Evolutionary conservation across 768 basidiomycete genomes (phyloP), one percentile per base, ranked within the genome.

Genomic region (Paxillus involutus): DNA sequence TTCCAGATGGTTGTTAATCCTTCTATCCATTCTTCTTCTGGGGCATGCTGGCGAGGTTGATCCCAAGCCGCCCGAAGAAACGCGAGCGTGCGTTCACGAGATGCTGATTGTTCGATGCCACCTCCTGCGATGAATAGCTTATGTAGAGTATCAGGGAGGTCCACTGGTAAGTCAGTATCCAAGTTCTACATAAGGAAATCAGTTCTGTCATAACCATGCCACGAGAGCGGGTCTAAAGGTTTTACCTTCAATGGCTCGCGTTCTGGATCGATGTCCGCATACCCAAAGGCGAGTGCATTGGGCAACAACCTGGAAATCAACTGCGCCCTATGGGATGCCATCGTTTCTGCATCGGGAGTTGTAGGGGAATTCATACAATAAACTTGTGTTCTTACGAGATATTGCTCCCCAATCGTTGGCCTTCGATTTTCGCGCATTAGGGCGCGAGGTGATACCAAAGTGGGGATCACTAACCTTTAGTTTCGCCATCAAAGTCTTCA

Each of bases 401-500:
- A 85, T 70, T 0, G 84, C 73, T 14, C 82, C 81, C 84, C 85
- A 86, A 55, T 86, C 85, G 35, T 84, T 84, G 2, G 80, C 77
- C 84, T 84, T 52, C 9, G 44, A 44, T 2, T 2, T 44, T 19
- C 16, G 11, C 8, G 6, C 40, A 19, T 51, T n/a, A 58, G 40
- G 6, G 37, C 17, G 30, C 6, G 2, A 47, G 12, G 11, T n/a
- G 36, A 32, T 13, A 29, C 14, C 3, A 3, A 49, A 3, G 21
- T n/a, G n/a, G 14, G 49, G 0, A 1, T 51, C 12, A 33, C 51
- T 53, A 46, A 81, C 84, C 75, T 85, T 86, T 39, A 86, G 60
- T 53, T 86, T 86, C 4, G 84, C 84, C 84, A 86, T 86, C 43
- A 86, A 57, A 0, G 81, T 82, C 64, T 86, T 86, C 62, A 86